Conservation (phyloP, 768 basidiomycete genomes). For the Auricularia cornea region DNA sequence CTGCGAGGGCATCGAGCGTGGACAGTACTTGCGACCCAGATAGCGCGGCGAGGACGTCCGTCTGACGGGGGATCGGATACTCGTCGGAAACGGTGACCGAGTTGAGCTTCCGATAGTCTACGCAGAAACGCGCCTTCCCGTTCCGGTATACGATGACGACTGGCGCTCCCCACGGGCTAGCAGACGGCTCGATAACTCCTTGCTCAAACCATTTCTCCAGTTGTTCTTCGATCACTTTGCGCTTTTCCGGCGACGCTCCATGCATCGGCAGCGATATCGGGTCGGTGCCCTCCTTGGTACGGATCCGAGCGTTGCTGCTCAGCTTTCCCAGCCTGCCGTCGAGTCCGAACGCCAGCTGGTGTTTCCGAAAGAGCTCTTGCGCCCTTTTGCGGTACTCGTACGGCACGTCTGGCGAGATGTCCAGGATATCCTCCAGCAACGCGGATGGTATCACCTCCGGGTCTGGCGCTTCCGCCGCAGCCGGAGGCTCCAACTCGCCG, state of each 20-base stretch:
- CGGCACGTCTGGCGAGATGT: conserved; percentile 15
- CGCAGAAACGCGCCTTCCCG: no score
- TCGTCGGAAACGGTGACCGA: conserved; percentile 18
- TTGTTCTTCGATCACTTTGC: conserved; percentile 22
- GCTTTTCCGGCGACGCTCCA: conserved; percentile 16
- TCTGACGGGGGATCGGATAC: conserved; percentile 22
- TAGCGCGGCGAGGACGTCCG: conserved; percentile 22
- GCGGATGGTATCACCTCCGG: conserved; percentile 6
- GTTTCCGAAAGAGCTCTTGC: conserved; percentile 10
- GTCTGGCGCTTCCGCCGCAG: conserved; percentile 17
- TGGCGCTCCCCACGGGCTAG: conserved; percentile 30
- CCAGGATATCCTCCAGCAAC: conserved; percentile 7
- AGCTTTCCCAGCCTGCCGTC: conserved; percentile 25
- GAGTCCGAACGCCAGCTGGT: conserved; percentile 21
- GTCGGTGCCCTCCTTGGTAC: conserved; percentile 14
- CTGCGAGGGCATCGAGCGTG: conserved; percentile 28
- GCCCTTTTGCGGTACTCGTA: conserved; percentile 3
- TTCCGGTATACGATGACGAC: conserved; percentile 26
- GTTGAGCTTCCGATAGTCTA: conserved; percentile 17
- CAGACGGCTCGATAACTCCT: conserved; percentile 33
- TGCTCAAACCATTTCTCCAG: conserved; percentile 25
- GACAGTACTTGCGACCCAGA: conserved; percentile 25
- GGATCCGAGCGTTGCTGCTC: conserved; percentile 16
- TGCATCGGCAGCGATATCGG: no score
- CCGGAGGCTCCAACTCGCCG: conserved; percentile 14